These are phyloP conservation scores for Discostella pseudostelligera DNA, from an alignment of 108 stramenopile genomes.

Conservation along the genomic window DNA sequence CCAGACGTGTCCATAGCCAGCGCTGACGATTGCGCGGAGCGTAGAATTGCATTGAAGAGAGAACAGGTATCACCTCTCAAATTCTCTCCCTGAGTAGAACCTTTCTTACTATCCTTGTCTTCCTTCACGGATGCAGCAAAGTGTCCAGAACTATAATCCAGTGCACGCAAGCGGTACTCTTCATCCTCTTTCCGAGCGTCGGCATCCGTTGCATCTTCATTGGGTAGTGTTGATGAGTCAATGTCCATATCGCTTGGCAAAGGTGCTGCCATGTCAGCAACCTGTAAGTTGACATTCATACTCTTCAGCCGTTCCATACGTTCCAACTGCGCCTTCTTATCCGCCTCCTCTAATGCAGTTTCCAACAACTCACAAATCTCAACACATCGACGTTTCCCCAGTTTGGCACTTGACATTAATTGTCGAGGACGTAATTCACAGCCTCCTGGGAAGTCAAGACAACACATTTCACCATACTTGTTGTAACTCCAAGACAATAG, in stretches of 20 bases:
- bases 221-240: background rate
- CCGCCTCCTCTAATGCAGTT: slow-evolving; percentile 63
- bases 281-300: background rate
- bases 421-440: slow-evolving; percentile 61
- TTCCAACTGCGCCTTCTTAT: slow-evolving; percentile 64
- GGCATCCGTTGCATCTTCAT: slow-evolving; percentile 12
- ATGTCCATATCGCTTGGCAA: slow-evolving; percentile 6
- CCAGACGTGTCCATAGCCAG: background rate
- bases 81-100: slow-evolving; percentile 18
- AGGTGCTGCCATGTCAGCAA: background rate
- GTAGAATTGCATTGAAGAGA: slow-evolving; percentile 59
- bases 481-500: slow-evolving; percentile 80
- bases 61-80: slow-evolving; percentile 37
- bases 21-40: slow-evolving; percentile 44
- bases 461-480: slow-evolving; percentile 85
- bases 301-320: slow-evolving; percentile 57
- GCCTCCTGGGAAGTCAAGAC: slow-evolving; percentile 79
- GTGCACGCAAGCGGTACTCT: slow-evolving; percentile 61
- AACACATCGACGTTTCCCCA: slow-evolving; percentile 46
- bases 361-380: slow-evolving; percentile 70
- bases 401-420: slow-evolving; percentile 52
- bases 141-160: slow-evolving; percentile 78
- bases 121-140: slow-evolving; percentile 71
- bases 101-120: slow-evolving; percentile 35
- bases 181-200: slow-evolving; percentile 58